Conservation (phyloP, 139 green algal species). For the Choricystis sp. region DNA sequence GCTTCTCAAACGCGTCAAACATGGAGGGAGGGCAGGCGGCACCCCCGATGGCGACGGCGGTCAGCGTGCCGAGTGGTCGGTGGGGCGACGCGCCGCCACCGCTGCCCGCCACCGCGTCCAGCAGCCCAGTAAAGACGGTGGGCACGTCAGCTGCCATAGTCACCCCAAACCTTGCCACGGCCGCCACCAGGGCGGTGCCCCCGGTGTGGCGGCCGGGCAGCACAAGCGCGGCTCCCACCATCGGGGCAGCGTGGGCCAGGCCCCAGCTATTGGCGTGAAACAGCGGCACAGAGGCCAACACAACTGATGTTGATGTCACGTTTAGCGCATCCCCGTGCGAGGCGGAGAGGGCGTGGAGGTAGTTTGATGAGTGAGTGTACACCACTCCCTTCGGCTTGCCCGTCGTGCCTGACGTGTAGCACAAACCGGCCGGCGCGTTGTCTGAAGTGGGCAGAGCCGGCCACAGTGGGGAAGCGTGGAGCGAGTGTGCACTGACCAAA, state of each 20-base stretch:
- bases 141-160: constrained; percentile 45
- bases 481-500: no score
- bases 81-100: constrained; percentile 11
- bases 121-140: constrained; percentile 50
- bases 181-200: background rate
- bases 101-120: constrained; percentile 13
- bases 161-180: constrained; percentile 25
- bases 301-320: constrained; percentile 11
- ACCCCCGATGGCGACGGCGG: constrained; percentile 37
- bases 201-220: constrained; percentile 28
- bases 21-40: constrained; percentile 30
- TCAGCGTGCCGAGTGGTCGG: constrained; percentile 23
- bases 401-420: constrained; percentile 60
- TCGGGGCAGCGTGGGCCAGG: constrained; percentile 37
- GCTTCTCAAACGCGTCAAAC: constrained; percentile 14
- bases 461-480: no score
- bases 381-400: constrained; percentile 42
- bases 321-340: constrained; percentile 25
- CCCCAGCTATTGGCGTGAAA: constrained; percentile 53
- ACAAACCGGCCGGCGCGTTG: constrained; percentile 46
- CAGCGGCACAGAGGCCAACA: constrained; percentile 56
- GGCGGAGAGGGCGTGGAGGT: constrained; percentile 41
- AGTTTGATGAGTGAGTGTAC: constrained; percentile 59
- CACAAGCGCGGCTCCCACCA: constrained; percentile 48
- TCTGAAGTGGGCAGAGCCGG: constrained; percentile 28